Percentiles rank a stretch among this genome's conserved stretches.
Conservation (phyloP, 139 green algal genomes). For the Volvox africanus region DNA sequence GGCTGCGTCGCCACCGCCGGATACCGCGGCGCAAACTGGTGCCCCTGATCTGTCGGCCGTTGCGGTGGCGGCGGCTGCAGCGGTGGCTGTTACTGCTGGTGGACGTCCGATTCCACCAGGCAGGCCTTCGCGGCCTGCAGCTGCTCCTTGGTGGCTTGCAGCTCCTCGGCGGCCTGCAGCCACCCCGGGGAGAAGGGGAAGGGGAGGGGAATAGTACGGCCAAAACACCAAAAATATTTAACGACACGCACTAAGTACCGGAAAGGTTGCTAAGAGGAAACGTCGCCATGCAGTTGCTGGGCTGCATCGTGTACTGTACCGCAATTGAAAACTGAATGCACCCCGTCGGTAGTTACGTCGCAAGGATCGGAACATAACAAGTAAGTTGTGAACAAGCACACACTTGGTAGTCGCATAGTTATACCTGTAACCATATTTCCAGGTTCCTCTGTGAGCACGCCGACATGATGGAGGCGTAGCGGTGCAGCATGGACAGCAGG, state of each 20-base stretch:
- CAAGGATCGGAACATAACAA: no score
- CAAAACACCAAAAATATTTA: no score
- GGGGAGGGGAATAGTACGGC: no score
- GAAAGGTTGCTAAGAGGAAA: no score
- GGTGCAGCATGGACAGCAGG: slow-evolving; percentile 36
- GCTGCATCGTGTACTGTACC: no score
- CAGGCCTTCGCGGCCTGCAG: slow-evolving; percentile 23
- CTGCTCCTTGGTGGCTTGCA: slow-evolving; percentile 48
- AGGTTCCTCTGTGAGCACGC: slow-evolving; percentile 48
- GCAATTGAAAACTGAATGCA: not conserved
- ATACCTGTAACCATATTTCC: slow-evolving; percentile 68
- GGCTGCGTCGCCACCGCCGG: no score
- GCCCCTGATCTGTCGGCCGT: not conserved
- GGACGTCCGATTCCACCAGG: not conserved
- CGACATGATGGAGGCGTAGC: not conserved
- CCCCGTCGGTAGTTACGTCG: no score
- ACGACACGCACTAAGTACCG: no score
- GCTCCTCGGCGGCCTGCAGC: slow-evolving; percentile 51
- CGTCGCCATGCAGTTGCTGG: no score
- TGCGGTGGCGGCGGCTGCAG: not conserved
- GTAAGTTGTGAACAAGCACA: no score
- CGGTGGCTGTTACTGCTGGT: not conserved
- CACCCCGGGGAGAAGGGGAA: not conserved
- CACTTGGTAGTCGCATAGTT: no score
- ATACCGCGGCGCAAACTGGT: no score